phyloP scores from a whole-genome alignment of 2,329 filamentous ascomycete genomes.

The Rhytidhysteron rufulum region DNA sequence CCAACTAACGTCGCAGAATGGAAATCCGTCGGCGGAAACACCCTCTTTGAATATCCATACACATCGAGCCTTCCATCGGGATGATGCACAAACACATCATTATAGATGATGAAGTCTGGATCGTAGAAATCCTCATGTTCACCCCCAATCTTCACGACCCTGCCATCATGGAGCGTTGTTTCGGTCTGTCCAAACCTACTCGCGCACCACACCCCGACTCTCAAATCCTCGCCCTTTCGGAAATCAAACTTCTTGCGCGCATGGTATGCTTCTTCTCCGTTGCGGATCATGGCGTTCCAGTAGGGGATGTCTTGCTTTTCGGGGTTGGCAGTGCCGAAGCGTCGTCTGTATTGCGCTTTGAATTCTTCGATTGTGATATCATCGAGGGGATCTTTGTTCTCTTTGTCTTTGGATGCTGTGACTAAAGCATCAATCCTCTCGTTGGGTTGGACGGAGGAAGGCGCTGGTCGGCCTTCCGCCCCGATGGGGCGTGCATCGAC shows the following conservation, averaged over 20 bases:
- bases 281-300: slow-evolving; percentile 8
- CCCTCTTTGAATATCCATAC: slow-evolving; percentile 7
- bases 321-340: slow-evolving; percentile 7
- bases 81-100: slow-evolving; percentile 7
- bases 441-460: too few relatives aligned
- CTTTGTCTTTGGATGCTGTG: too few relatives aligned
- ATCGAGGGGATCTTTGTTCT: too few relatives aligned
- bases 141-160: slow-evolving; percentile 7
- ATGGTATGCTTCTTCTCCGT: neutral
- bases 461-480: too few relatives aligned
- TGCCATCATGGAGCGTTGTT: slow-evolving; percentile 5
- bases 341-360: neutral
- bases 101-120: slow-evolving; percentile 9
- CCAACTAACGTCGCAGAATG: slow-evolving; percentile 5
- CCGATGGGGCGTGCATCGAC: too few relatives aligned
- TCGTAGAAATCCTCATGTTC: slow-evolving; percentile 9
- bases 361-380: too few relatives aligned
- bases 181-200: slow-evolving; percentile 3
- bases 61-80: slow-evolving; percentile 2
- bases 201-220: slow-evolving; percentile 1
- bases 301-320: slow-evolving; percentile 7
- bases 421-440: too few relatives aligned
- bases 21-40: slow-evolving; percentile 7
- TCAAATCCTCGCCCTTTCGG: neutral
- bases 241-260: slow-evolving; percentile 1